Evolutionary conservation across 2,329 filamentous ascomycete species (phyloP).

Genomic region (Dactylellina leptospora): DNA sequence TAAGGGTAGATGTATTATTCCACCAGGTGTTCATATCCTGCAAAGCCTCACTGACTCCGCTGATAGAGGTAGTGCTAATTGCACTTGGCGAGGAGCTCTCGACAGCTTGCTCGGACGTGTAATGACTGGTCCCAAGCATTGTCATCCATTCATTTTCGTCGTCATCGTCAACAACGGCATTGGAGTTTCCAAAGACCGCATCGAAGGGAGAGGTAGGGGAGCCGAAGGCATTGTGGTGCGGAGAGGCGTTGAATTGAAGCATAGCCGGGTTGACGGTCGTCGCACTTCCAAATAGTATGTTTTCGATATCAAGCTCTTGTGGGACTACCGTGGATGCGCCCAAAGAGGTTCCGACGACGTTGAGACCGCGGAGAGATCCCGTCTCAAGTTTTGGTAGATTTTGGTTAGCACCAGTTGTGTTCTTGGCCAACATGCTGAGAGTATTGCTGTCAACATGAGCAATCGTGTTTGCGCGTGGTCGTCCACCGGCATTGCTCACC

Average conservation of each 20-base stretch:
- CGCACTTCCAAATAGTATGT: slow-evolving; percentile 72
- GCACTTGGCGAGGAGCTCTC: slow-evolving; percentile 95
- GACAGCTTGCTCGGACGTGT: slow-evolving; percentile 64
- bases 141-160: slow-evolving; percentile 85
- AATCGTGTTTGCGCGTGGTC: slow-evolving; percentile 93
- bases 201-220: slow-evolving; percentile 58
- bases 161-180: slow-evolving; percentile 63
- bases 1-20: slow-evolving; percentile 56
- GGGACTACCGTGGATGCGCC: slow-evolving; percentile 80
- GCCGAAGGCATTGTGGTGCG: slow-evolving; percentile 63
- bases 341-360: slow-evolving; percentile 71
- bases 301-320: slow-evolving; percentile 75
- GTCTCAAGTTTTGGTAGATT: slow-evolving; percentile 84
- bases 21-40: slow-evolving; percentile 70
- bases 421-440: slow-evolving; percentile 69
- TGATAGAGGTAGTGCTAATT: slow-evolving; percentile 93
- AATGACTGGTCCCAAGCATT: slow-evolving; percentile 61
- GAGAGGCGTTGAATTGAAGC: slow-evolving; percentile 84
- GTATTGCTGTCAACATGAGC: slow-evolving; percentile 84
- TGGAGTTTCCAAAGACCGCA: slow-evolving; percentile 58
- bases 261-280: slow-evolving; percentile 74
- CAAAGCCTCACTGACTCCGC: slow-evolving; percentile 89
- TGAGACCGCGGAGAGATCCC: slow-evolving; percentile 66
- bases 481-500: slow-evolving; percentile 71
- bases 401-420: slow-evolving; percentile 21